Evolutionary conservation across 2,329 filamentous ascomycete species (phyloP).

Genomic region (Trichoderma arundinaceum): DNA sequence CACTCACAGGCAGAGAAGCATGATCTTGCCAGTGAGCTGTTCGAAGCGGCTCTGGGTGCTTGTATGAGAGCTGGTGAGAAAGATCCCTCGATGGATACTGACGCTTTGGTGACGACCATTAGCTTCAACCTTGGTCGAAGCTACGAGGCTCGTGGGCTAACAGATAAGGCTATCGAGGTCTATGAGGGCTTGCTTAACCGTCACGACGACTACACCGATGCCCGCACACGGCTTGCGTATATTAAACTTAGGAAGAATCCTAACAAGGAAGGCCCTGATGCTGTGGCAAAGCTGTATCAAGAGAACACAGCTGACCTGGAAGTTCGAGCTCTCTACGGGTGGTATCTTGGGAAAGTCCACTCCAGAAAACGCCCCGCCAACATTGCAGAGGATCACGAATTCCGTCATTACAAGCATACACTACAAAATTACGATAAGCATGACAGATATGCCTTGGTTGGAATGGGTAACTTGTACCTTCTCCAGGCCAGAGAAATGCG

Average conservation of each 20-base stretch:
- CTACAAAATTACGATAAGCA: constrained; percentile 95
- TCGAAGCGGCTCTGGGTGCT: constrained; percentile 87
- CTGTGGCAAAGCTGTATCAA: constrained; percentile 83
- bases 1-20: constrained; percentile 87
- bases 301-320: constrained; percentile 85
- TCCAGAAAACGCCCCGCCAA: constrained; percentile 82
- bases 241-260: constrained; percentile 83
- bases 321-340: constrained; percentile 90
- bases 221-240: constrained; percentile 84
- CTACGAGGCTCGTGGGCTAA: constrained; percentile 83
- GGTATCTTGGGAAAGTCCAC: constrained; percentile 83
- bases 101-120: constrained; percentile 92
- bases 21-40: constrained; percentile 80
- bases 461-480: constrained; percentile 94
- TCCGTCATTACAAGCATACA: constrained; percentile 95
- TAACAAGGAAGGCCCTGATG: constrained; percentile 83
- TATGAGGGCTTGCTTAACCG: constrained; percentile 86
- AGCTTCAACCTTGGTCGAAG: constrained; percentile 95
- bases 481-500: constrained; percentile 92
- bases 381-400: constrained; percentile 86
- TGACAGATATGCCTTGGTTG: constrained; percentile 93
- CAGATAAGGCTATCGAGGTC: constrained; percentile 83
- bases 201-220: constrained; percentile 92
- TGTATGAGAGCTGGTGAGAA: constrained; percentile 82
- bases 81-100: constrained; percentile 78